phyloP scores from a whole-genome alignment of 1,284 basidiomycete genomes.

The Abortiporus biennis region DNA sequence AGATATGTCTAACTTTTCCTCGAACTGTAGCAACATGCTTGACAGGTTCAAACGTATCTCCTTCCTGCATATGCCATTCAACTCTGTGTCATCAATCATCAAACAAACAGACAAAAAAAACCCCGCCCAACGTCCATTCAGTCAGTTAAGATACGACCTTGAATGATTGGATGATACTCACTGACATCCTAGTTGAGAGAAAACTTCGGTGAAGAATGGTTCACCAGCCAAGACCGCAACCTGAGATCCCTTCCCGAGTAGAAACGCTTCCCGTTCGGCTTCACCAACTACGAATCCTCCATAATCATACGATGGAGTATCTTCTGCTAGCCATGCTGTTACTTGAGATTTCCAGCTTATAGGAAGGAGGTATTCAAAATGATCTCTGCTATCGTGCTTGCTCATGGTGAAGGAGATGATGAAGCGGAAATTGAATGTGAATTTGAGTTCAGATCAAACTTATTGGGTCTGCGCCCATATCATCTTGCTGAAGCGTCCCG shows the following conservation, averaged over 20 bases:
- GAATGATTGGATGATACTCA: constrained; percentile 38
- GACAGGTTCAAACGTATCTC: constrained; percentile 71
- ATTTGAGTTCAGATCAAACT: not conserved
- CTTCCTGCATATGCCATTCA: constrained; percentile 89
- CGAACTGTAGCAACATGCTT: constrained; percentile 90
- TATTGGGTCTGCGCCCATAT: no score
- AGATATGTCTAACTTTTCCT: constrained; percentile 82
- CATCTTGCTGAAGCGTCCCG: no score
- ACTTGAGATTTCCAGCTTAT: constrained; percentile 88
- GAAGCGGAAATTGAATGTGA: constrained; percentile 6
- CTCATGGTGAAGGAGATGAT: no score
- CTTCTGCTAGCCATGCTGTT: constrained; percentile 84
- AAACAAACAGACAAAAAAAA: not conserved
- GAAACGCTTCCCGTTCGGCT: constrained; percentile 77
- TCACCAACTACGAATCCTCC: constrained; percentile 98
- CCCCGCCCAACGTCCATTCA: not conserved
- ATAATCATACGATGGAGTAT: constrained; percentile 96
- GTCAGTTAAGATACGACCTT: not conserved
- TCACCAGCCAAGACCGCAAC: constrained; percentile 87
- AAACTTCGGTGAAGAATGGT: constrained; percentile 95
- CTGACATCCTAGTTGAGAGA: constrained; percentile 86
- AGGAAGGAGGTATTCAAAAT: constrained; percentile 74
- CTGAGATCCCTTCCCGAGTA: constrained; percentile 80
- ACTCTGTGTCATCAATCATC: constrained; percentile 50
- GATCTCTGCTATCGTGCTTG: no score